Evolutionary conservation across 1,284 basidiomycete genomes (phyloP).

Genomic region (Trametes hirsuta): DNA sequence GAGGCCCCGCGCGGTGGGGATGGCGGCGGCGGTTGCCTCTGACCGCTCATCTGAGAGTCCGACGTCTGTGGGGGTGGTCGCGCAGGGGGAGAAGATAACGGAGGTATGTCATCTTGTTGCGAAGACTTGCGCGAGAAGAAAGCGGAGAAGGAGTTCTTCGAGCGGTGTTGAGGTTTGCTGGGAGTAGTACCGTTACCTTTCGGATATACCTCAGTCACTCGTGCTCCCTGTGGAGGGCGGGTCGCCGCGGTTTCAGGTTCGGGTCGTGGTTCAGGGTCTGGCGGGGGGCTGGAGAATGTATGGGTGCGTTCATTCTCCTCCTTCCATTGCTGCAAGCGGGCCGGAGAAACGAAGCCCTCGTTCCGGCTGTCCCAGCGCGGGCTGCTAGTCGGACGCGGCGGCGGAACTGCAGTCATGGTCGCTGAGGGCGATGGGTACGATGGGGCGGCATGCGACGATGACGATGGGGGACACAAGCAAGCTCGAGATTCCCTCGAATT

Average conservation of each 20-base stretch:
- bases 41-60: constrained; percentile 1
- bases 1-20: constrained; percentile 6
- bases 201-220: constrained; percentile 10
- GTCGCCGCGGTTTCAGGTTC: not conserved
- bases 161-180: constrained; percentile 17
- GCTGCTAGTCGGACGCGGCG: constrained; percentile 23
- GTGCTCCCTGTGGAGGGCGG: constrained; percentile 10
- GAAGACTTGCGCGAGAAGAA: constrained; percentile 25
- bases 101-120: constrained; percentile 8
- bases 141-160: constrained; percentile 22
- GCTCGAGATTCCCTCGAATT: constrained; percentile 10
- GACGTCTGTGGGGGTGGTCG: not conserved
- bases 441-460: constrained; percentile 18
- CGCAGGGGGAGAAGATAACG: constrained; percentile 3
- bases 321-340: constrained; percentile 48
- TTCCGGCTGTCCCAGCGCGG: constrained; percentile 53
- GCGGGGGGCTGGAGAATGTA: constrained; percentile 22
- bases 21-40: not conserved
- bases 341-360: constrained; percentile 51
- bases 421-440: not conserved
- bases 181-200: constrained; percentile 10
- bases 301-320: constrained; percentile 29
- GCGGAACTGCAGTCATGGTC: constrained; percentile 27
- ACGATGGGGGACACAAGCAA: not conserved
- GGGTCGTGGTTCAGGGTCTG: constrained; percentile 9